Percentiles rank a stretch among this genome's conserved stretches.
Conservation (phyloP, 306 rosid species). For the Canavalia gladiata region DNA sequence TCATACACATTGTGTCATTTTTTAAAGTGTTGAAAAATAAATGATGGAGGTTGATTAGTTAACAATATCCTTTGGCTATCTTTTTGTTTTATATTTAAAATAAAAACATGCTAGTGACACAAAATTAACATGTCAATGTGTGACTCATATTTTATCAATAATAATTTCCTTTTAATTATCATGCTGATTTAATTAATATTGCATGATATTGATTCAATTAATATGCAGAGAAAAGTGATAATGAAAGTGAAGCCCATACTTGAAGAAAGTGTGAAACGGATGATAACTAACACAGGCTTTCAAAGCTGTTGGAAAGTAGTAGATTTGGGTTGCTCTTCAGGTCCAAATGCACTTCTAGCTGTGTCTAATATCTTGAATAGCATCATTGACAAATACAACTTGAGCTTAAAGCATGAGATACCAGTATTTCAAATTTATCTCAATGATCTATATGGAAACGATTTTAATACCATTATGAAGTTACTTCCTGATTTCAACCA, state of each 20-base stretch:
- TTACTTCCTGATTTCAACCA: conserved; percentile 52
- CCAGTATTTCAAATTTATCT: conserved; percentile 51
- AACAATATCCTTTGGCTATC: too few relatives aligned
- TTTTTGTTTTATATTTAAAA: too few relatives aligned
- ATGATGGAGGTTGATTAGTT: too few relatives aligned
- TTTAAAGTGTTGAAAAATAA: too few relatives aligned
- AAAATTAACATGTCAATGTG: too few relatives aligned
- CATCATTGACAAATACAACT: neutral
- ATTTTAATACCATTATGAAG: conserved; percentile 59
- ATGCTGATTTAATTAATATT: too few relatives aligned
- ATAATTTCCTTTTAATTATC: too few relatives aligned
- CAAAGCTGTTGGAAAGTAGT: conserved; percentile 39
- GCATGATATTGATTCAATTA: neutral
- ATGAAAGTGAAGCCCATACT: conserved; percentile 34
- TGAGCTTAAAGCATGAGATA: neutral
- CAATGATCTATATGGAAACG: conserved; percentile 63
- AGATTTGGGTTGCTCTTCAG: conserved; percentile 57
- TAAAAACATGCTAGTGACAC: too few relatives aligned
- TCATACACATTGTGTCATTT: too few relatives aligned
- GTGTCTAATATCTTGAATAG: neutral
- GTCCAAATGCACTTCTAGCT: conserved; percentile 38
- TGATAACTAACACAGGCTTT: neutral
- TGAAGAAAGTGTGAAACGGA: conserved; percentile 10
- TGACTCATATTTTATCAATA: too few relatives aligned
- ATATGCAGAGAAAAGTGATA: neutral